phyloP scores from a whole-genome alignment of 306 rosid species.

The Quercus variabilis region DNA sequence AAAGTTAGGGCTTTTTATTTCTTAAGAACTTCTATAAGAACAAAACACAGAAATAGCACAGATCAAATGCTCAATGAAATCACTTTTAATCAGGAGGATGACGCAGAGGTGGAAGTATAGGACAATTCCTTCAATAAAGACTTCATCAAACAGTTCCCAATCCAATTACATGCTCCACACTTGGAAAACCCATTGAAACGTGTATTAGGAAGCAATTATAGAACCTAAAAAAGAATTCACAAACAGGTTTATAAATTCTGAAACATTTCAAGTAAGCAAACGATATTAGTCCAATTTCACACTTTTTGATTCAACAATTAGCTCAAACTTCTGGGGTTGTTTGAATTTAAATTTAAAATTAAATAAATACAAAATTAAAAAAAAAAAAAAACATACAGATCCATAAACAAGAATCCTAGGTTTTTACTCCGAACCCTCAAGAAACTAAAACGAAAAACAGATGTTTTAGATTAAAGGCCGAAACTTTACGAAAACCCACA shows the following conservation, averaged over 20 bases:
- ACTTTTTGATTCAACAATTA: neutral
- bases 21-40: too few relatives aligned
- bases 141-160: neutral
- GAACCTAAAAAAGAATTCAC: too few relatives aligned
- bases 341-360: neutral
- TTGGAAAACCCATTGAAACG: neutral
- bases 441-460: neutral
- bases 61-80: too few relatives aligned
- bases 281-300: neutral
- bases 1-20: too few relatives aligned
- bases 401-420: neutral
- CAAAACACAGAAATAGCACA: too few relatives aligned
- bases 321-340: neutral
- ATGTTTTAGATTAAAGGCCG: neutral
- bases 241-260: neutral
- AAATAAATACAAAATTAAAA: too few relatives aligned
- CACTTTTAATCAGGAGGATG: too few relatives aligned
- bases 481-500: neutral
- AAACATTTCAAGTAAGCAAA: neutral
- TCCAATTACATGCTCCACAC: neutral
- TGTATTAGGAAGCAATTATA: neutral
- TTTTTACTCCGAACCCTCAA: neutral
- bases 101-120: too few relatives aligned
- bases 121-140: neutral
- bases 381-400: neutral